Evolutionary conservation across 1,139 yeast species (phyloP).

Genomic region (Debaryomycetaceae sp.): DNA sequence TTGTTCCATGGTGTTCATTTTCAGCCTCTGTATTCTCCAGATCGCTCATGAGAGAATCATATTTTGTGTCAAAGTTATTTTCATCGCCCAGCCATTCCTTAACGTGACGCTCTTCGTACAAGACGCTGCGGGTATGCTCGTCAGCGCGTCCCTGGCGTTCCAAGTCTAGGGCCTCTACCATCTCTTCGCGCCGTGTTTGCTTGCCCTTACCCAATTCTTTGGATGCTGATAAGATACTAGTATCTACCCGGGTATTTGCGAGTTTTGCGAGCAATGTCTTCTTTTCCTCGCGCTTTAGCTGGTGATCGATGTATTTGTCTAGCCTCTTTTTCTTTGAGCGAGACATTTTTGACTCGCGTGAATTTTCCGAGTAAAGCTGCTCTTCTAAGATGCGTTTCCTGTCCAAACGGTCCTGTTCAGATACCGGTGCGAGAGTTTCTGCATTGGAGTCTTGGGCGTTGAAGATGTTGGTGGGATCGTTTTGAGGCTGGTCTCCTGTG

Average conservation of each 20-base stretch:
- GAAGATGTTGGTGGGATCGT: conserved; percentile 3
- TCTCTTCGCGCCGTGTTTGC: conserved; percentile 59
- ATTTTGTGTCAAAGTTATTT: conserved; percentile 10
- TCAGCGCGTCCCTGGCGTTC: conserved; percentile 68
- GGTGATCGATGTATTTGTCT: conserved; percentile 78
- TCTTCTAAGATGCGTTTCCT: conserved; percentile 59
- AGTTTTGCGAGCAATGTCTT: conserved; percentile 66
- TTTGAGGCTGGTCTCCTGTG: conserved; percentile 10
- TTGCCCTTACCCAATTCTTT: conserved; percentile 71
- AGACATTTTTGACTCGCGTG: conserved; percentile 57
- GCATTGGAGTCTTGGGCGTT: conserved; percentile 42
- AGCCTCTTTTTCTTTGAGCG: conserved; percentile 65
- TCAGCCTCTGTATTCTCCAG: conserved; percentile 5
- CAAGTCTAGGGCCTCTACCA: conserved; percentile 62
- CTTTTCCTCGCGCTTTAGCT: conserved; percentile 81
- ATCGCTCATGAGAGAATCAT: conserved; percentile 8
- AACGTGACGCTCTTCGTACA: conserved; percentile 61
- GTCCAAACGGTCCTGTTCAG: conserved; percentile 48
- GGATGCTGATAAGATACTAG: conserved; percentile 56
- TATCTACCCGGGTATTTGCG: conserved; percentile 61
- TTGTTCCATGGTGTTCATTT: conserved; percentile 8
- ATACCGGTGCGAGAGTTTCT: conserved; percentile 40
- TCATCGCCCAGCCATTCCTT: conserved; percentile 41
- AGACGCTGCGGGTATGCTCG: conserved; percentile 48
- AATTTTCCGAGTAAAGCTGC: conserved; percentile 41